phyloP scores from a whole-genome alignment of 495 filamentous ascomycete species.

The Xanthoparmelia taractica region DNA sequence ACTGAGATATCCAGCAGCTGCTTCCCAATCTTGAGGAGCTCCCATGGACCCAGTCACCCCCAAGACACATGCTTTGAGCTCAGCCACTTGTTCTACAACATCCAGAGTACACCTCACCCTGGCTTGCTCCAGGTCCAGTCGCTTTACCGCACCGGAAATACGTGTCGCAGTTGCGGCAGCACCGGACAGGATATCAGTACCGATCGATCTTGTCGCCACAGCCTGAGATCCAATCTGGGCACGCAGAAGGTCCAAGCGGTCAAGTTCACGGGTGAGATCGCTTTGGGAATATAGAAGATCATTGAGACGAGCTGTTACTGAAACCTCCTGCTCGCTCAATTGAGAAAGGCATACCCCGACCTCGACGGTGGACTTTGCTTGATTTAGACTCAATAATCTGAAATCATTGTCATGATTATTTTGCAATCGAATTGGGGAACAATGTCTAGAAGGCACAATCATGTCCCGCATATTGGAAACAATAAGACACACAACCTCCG shows the following conservation, averaged over 20 bases:
- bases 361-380: slow-evolving; percentile 65
- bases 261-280: slow-evolving; percentile 72
- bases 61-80: slow-evolving; percentile 90
- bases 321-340: slow-evolving; percentile 66
- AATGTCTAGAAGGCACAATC: not conserved
- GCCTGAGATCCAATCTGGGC: slow-evolving; percentile 82
- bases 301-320: slow-evolving; percentile 66
- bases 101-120: slow-evolving; percentile 81
- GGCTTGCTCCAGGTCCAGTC: slow-evolving; percentile 81
- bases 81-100: slow-evolving; percentile 91
- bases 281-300: slow-evolving; percentile 69
- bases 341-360: slow-evolving; percentile 66
- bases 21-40: slow-evolving; percentile 97
- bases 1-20: slow-evolving; percentile 78
- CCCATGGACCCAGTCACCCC: slow-evolving; percentile 97
- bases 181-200: slow-evolving; percentile 77
- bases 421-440: not conserved
- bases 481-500: not conserved
- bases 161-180: slow-evolving; percentile 80
- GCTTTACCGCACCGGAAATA: slow-evolving; percentile 76
- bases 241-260: slow-evolving; percentile 82
- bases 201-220: slow-evolving; percentile 73
- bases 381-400: not conserved
- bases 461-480: not conserved
- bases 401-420: not conserved